These are phyloP conservation scores for Penicillium griseofulvum DNA, from an alignment of 2,329 filamentous ascomycete genomes.

Conservation along the genomic window DNA sequence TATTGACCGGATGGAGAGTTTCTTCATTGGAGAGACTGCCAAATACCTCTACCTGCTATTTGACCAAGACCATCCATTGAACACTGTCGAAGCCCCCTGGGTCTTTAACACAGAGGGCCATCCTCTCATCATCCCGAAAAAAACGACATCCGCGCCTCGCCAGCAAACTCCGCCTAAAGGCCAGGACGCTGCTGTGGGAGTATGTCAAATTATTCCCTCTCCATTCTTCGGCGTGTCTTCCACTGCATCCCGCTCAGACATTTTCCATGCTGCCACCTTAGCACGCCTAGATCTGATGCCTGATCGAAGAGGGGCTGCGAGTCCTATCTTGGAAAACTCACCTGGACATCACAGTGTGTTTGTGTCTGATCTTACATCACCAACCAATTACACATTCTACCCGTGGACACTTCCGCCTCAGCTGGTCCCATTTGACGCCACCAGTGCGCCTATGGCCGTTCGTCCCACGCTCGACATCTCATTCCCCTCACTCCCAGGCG, in stretches of 20 bases:
- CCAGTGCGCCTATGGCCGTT: conserved; percentile 68
- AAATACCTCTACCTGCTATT: conserved; percentile 95
- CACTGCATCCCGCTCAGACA: conserved; percentile 72
- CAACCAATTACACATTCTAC: conserved; percentile 78
- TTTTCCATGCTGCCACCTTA: conserved; percentile 86
- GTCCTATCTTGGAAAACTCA: conserved; percentile 55
- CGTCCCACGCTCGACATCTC: conserved; percentile 70
- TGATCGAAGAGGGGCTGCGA: conserved; percentile 55
- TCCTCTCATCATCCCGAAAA: conserved; percentile 76
- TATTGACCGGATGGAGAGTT: conserved; percentile 96
- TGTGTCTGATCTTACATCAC: conserved; percentile 55
- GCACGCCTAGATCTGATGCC: conserved; percentile 77
- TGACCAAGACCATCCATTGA: conserved; percentile 79
- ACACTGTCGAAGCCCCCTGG: conserved; percentile 78
- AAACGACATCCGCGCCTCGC: conserved; percentile 14
- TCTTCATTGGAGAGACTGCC: conserved; percentile 93
- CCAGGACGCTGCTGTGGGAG: conserved; percentile 40
- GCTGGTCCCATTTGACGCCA: conserved; percentile 72
- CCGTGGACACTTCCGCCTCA: conserved; percentile 85
- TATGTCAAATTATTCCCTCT: conserved; percentile 64
- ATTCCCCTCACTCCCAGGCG: conserved; percentile 58
- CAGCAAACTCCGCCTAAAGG: conserved; percentile 7
- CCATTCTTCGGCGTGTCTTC: conserved; percentile 69
- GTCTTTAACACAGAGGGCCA: conserved; percentile 97
- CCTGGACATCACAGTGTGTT: conserved; percentile 55